Conservation (phyloP, 306 rosid genomes). For the Cercis canadensis region DNA sequence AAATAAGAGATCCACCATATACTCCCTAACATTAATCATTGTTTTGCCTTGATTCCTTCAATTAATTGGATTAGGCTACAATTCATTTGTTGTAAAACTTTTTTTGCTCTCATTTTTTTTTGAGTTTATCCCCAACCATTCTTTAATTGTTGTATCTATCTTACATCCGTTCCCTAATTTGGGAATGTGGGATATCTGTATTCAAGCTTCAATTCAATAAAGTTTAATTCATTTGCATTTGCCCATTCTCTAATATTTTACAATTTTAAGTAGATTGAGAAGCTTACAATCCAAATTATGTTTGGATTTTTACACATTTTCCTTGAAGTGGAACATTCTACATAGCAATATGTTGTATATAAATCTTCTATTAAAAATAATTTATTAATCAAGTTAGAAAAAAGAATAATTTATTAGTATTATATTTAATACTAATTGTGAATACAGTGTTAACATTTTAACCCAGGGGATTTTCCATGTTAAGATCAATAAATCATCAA, state of each 20-base stretch:
- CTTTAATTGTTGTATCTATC: slow-evolving; percentile 1
- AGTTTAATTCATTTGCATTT: neutral
- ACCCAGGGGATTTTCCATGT: too few species aligned
- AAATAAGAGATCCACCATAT: slow-evolving; percentile 17
- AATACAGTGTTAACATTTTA: too few species aligned
- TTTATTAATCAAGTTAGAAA: too few species aligned
- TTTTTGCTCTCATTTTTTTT: neutral
- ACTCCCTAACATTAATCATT: slow-evolving; percentile 35
- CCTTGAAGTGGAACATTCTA: too few species aligned
- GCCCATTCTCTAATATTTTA: neutral
- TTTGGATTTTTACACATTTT: too few species aligned
- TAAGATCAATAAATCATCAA: too few species aligned
- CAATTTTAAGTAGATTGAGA: neutral
- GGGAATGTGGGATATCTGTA: slow-evolving; percentile 6
- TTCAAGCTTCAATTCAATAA: slow-evolving; percentile 23
- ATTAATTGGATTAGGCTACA: slow-evolving; percentile 28
- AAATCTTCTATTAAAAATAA: too few species aligned
- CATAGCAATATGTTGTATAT: too few species aligned
- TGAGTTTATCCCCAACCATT: neutral
- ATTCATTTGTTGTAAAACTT: slow-evolving; percentile 15
- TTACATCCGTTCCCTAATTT: slow-evolving; percentile 9
- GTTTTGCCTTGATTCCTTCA: slow-evolving; percentile 40
- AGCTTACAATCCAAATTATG: neutral
- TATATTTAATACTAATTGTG: too few species aligned
- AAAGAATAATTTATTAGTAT: too few species aligned